These are phyloP conservation scores for Xylariaceae sp. DNA, from an alignment of 2,329 filamentous ascomycete species.

Conservation along the genomic window DNA sequence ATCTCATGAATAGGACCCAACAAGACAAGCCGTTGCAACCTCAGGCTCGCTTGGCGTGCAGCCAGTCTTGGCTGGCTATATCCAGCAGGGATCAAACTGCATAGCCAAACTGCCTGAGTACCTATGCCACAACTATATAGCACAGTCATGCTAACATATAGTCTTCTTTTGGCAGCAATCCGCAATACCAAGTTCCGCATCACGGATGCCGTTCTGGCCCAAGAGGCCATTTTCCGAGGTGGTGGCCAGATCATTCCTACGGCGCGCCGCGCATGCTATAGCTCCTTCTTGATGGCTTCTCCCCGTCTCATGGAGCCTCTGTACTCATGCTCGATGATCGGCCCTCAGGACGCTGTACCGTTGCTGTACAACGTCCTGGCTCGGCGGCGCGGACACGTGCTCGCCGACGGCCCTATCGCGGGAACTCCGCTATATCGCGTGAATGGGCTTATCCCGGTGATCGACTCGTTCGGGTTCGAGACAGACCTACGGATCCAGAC, in stretches of 20 bases:
- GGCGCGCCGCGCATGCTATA: constrained; percentile 86
- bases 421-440: constrained; percentile 92
- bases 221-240: constrained; percentile 88
- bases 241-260: constrained; percentile 98
- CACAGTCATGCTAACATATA: constrained; percentile 16
- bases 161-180: constrained; percentile 56
- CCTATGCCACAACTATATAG: not conserved
- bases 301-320: constrained; percentile 95
- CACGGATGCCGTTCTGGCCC: constrained; percentile 80
- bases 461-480: constrained; percentile 97
- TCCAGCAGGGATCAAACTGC: not conserved
- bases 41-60: not conserved
- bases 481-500: constrained; percentile 95
- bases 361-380: constrained; percentile 89
- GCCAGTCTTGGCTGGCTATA: not conserved
- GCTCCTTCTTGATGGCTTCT: constrained; percentile 93
- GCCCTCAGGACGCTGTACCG: constrained; percentile 80
- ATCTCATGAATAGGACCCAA: constrained; percentile 1
- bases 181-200: constrained; percentile 97
- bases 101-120: constrained; percentile 11
- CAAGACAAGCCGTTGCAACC: constrained; percentile 1
- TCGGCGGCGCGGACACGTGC: constrained; percentile 80
- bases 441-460: constrained; percentile 85
- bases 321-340: constrained; percentile 88
- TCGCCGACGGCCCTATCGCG: constrained; percentile 89